Evolutionary conservation across 1,284 basidiomycete genomes (phyloP).

Genomic region (Irpex sp.): DNA sequence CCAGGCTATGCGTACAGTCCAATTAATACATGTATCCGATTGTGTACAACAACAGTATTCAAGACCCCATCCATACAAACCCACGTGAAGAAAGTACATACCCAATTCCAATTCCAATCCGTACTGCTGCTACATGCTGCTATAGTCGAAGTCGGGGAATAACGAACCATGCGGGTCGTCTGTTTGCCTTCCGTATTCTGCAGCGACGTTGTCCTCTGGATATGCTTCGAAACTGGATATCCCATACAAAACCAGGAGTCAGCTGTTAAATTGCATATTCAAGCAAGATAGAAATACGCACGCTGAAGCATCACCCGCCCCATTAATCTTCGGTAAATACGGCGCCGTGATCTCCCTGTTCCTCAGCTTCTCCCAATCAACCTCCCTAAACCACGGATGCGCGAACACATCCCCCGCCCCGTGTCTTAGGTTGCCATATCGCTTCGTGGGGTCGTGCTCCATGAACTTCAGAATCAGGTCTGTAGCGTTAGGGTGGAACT

Average conservation of each 20-base stretch:
- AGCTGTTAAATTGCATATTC: not conserved
- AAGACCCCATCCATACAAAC: not conserved
- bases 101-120: not conserved
- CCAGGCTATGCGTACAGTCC: not conserved
- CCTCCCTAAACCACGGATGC: slow-evolving; percentile 96
- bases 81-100: not conserved
- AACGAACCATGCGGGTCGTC: slow-evolving; percentile 52
- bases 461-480: slow-evolving; percentile 91
- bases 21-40: not conserved
- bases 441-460: slow-evolving; percentile 86
- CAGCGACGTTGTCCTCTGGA: slow-evolving; percentile 63
- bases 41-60: not conserved
- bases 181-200: slow-evolving; percentile 53
- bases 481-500: slow-evolving; percentile 81
- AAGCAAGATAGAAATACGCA: slow-evolving; percentile 41
- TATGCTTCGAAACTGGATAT: slow-evolving; percentile 65
- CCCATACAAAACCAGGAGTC: not conserved
- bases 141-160: slow-evolving; percentile 73
- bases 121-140: slow-evolving; percentile 17
- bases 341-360: slow-evolving; percentile 93
- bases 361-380: slow-evolving; percentile 88
- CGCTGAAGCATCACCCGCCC: slow-evolving; percentile 91
- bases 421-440: slow-evolving; percentile 89
- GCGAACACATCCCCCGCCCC: slow-evolving; percentile 96
- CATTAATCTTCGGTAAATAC: slow-evolving; percentile 84